These are phyloP conservation scores for Apiospora rasikravindrae DNA, from an alignment of 2,329 filamentous ascomycete genomes.

Conservation along the genomic window DNA sequence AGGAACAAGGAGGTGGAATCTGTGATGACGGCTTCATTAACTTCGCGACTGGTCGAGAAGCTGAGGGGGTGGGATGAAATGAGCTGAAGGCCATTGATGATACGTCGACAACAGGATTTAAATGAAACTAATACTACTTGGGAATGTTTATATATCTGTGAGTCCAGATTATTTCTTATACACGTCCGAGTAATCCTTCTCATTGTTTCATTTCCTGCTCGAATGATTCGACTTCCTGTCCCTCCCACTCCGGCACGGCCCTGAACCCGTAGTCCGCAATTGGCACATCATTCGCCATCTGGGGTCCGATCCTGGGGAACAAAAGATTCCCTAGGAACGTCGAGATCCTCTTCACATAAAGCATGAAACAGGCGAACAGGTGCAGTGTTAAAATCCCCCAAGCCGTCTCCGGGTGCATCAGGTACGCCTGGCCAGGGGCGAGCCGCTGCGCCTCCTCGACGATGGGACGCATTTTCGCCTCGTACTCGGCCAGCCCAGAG, in stretches of 20 bases:
- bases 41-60: background rate
- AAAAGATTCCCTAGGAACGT: background rate
- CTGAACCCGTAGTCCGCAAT: background rate
- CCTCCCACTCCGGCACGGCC: background rate
- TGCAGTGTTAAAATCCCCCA: slow-evolving; percentile 36
- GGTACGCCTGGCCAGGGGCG: slow-evolving; percentile 33
- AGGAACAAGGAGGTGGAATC: too few relatives aligned
- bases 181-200: background rate
- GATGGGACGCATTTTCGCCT: slow-evolving; percentile 45
- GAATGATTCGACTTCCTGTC: background rate
- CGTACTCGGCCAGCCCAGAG: slow-evolving; percentile 45
- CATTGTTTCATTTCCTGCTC: background rate
- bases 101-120: background rate
- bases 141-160: background rate
- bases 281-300: background rate
- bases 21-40: too few relatives aligned
- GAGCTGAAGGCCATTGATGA: background rate
- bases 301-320: background rate
- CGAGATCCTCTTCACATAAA: background rate
- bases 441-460: slow-evolving; percentile 46
- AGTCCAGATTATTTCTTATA: background rate
- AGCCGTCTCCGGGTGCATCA: slow-evolving; percentile 34
- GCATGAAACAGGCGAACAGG: slow-evolving; percentile 17
- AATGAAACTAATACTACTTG: background rate
- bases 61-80: background rate